Evolutionary conservation across 768 basidiomycete genomes (phyloP), one percentile per base, ranked within the genome.

Genomic region (Myochromella boudieri): DNA sequence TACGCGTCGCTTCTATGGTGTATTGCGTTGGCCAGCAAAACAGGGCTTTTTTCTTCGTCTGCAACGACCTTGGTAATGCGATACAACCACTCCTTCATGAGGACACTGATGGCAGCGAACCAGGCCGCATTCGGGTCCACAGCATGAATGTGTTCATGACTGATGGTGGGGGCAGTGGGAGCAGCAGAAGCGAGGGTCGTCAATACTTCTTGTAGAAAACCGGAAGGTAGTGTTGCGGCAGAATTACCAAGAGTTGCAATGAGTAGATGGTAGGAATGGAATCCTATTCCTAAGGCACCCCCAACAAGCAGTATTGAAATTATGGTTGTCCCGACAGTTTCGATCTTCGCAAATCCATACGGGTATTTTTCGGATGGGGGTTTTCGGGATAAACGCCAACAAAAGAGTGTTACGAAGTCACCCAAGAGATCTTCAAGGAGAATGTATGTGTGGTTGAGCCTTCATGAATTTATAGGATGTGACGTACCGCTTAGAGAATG

Each of bases 1-100:
- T 94, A 92, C 5, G 92, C 93, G 64, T 99, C 97, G 53, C 91
- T 94, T n/a, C 97, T 81, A 68, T 99, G 97, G 64, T 98, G 95
- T 46, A 94, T 78, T 5, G 95, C 97, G 63, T 98, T 99, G n/a
- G 97, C 97, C 15, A 86, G 72, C 42, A 99, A 68, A 0, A 99
- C 97, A 3, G 91, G 90, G 59, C 88, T 91, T 57, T 84, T 84
- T 66, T 97, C 94, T 57, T 91, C 82, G 47, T 91, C 83, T 9
- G 95, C 97, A 24, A 99, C 95, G 44, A 77, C 80, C 60, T 87
- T 88, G 37, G 94, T 98, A 37, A 85, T 70, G 33, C 94, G 75
- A 67, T 95, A 98, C 10, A 99, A 65, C 85, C 87, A 97, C 66
- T 99, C 97, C 62, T 99, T 99, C 50, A 78, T 66, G 3, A 91